Evolutionary conservation across 495 filamentous ascomycete genomes (phyloP).

Genomic region (Tuber melanosporum): DNA sequence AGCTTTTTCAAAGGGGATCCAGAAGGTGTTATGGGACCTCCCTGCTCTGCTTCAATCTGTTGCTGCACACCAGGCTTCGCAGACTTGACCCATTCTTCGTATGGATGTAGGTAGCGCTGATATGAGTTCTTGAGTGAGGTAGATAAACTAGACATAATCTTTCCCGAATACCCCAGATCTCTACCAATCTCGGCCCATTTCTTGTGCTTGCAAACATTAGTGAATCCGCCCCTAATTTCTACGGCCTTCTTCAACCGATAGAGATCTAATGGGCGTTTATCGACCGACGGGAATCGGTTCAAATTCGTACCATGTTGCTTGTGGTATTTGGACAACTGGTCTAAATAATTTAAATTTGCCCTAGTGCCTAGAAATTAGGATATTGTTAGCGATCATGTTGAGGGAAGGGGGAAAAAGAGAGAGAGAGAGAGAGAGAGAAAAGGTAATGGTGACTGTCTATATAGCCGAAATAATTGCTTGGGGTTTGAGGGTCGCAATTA

Average conservation of each 20-base stretch:
- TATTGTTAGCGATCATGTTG: constrained; percentile 19
- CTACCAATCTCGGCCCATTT: constrained; percentile 99
- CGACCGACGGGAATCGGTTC: constrained; percentile 88
- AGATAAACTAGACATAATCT: constrained; percentile 99
- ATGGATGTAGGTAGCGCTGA: constrained; percentile 89
- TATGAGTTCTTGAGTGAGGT: constrained; percentile 98
- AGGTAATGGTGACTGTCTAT: constrained; percentile 35
- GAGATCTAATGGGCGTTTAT: constrained; percentile 93
- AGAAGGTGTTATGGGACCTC: constrained; percentile 89
- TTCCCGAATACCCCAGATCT: constrained; percentile 95
- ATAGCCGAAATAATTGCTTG: constrained; percentile 41
- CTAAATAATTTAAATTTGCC: constrained; percentile 91
- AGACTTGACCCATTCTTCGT: constrained; percentile 86
- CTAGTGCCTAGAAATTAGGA: constrained; percentile 64
- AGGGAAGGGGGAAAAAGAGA: background rate
- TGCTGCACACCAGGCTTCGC: constrained; percentile 97
- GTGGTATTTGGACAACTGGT: constrained; percentile 92
- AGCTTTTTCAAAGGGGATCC: constrained; percentile 78
- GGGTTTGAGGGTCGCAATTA: constrained; percentile 49
- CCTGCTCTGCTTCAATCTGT: constrained; percentile 86
- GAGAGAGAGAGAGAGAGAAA: constrained; percentile 5
- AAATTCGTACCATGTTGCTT: constrained; percentile 92
- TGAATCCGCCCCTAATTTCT: constrained; percentile 86
- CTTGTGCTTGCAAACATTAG: constrained; percentile 91
- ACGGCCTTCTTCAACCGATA: constrained; percentile 97